Base-by-base conservation (phyloP, 2,329 filamentous ascomycete species). In the Colletotrichum sp. region DNA sequence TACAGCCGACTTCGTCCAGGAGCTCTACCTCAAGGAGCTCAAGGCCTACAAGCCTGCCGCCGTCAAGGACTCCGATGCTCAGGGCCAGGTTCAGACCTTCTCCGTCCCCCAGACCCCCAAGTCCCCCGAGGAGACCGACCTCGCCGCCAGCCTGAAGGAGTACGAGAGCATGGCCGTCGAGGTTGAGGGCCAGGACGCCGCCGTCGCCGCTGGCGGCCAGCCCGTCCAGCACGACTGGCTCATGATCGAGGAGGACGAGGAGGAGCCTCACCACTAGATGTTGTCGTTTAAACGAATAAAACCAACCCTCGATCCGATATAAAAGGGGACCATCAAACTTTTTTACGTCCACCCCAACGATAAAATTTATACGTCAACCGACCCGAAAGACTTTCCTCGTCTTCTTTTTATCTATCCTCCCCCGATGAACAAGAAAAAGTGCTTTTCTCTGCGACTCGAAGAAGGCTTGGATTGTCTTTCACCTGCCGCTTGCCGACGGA, bases 101-200 rank as follows among this genome's bases (percentile, higher is more conserved):
- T 84, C 85, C 83, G 85, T 93, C 79, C 97, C 97, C 82, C 93
- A 94, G 86, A 87, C 96, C 75, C 96, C 97, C 83, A 88, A 91
- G 84, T 98, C 96, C 44, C 97, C 97, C 85, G 97, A 99, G 88
- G 96, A 99, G 91, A 89, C 93, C 87, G 95, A 98, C 88, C 94
- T 99, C 79, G 95, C 96, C 84, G 94, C 92, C 87, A 96, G 95
- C 87, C 89, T 99, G 86, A 94, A 97, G 90, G 93, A 95, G 85
- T 99, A 99, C 92, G 96, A 99, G 92, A 92, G 89, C 85, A 95
- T 98, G 91, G 92, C 93, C 81, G 96, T 98, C 81, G 97, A 99
- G 88, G 93, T 99, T 80, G 96, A 99, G 90, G 96, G 96, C 80
- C 92, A 95, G 87, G 92, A 94, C 80, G 89, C 90, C 77, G 90